These are phyloP conservation scores for Penicillium sp. DNA, from an alignment of 2,329 filamentous ascomycete species.

Conservation along the genomic window DNA sequence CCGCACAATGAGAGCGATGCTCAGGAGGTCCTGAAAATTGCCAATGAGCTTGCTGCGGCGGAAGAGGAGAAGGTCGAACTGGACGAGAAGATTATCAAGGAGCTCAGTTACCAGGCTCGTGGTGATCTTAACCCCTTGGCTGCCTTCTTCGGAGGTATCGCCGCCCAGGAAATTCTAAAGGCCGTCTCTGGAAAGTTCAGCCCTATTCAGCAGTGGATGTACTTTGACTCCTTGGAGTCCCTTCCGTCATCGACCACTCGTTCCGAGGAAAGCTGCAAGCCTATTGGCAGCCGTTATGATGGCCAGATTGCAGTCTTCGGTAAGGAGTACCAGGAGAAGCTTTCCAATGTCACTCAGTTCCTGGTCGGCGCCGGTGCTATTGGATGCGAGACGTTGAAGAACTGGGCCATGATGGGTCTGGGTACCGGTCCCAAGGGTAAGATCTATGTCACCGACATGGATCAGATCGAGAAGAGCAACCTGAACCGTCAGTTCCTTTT, in stretches of 20 bases:
- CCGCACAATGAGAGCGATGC: conserved; percentile 85
- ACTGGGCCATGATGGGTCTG: conserved; percentile 98
- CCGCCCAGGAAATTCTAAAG: conserved; percentile 92
- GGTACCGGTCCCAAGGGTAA: conserved; percentile 81
- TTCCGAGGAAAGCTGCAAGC: conserved; percentile 82
- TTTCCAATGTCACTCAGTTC: conserved; percentile 86
- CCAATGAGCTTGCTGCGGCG: conserved; percentile 64
- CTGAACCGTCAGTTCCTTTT: conserved; percentile 96
- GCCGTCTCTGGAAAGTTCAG: conserved; percentile 96
- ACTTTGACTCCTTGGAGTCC: conserved; percentile 97
- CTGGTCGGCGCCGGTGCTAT: conserved; percentile 95
- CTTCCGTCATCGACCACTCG: conserved; percentile 69
- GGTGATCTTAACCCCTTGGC: conserved; percentile 90
- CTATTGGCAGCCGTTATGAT: conserved; percentile 80
- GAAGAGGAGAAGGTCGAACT: conserved; percentile 71
- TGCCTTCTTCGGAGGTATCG: conserved; percentile 88
- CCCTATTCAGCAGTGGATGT: conserved; percentile 92
- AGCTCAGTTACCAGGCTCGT: conserved; percentile 88
- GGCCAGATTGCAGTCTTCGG: conserved; percentile 97
- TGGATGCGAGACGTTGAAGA: conserved; percentile 98
- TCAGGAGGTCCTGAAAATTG: conserved; percentile 66
- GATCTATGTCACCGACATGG: conserved; percentile 94
- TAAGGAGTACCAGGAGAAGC: conserved; percentile 86
- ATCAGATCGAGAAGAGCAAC: conserved; percentile 98
- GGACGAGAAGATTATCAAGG: conserved; percentile 85